Base-by-base conservation (phyloP, 805 yeast genomes). In the Wickerhamiella vanderwaltii region DNA sequence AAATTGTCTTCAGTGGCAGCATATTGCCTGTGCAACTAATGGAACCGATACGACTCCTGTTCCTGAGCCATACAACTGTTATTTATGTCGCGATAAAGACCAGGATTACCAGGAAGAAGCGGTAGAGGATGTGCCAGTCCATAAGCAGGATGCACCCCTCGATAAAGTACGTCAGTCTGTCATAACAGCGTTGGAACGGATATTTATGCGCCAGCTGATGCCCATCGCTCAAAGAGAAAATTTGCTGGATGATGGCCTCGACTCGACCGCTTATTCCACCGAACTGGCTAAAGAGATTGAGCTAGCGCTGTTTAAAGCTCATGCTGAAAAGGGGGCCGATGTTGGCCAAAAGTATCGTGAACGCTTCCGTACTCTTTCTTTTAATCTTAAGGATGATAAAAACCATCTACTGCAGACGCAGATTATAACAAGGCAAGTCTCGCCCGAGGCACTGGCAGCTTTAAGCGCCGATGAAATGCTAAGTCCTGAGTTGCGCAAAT, bases 381-480 rank as follows among this genome's bases (percentile, higher is more conserved):
- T 74, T 55, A 77, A 77, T 58, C 64, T 75, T 44, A 66, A 65
- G 52, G 77, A 70, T 50, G 57, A 54, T 43, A 81, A 76, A 59
- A 79, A 77, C 50, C 62, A 63, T 37, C 63, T 64, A 35, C 71
- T 77, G 34, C 70, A 84, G 49, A 62, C 63, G 20, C 73, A 77
- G 44, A 69, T 87, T 3, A 60, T 78, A 25, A 64, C 68, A 26
- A 68, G 72, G 23, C 64, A 67, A 16, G 61, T 83, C 20, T 61
- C 73, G 1, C 71, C 81, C 32, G 64, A 63, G 12, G 70, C 76
- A 48, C 63, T 85, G 34, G 86, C 78, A 2, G 66, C 64, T 25
- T 65, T 82, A 67, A 66, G 78, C 5, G 77, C 77, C 0, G 84
- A 80, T 51, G 88, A 87, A 50, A 70, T 87, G 64, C 63, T 75